Evolutionary conservation across 2,329 filamentous ascomycete species (phyloP).

Genomic region (Eutypa lata): DNA sequence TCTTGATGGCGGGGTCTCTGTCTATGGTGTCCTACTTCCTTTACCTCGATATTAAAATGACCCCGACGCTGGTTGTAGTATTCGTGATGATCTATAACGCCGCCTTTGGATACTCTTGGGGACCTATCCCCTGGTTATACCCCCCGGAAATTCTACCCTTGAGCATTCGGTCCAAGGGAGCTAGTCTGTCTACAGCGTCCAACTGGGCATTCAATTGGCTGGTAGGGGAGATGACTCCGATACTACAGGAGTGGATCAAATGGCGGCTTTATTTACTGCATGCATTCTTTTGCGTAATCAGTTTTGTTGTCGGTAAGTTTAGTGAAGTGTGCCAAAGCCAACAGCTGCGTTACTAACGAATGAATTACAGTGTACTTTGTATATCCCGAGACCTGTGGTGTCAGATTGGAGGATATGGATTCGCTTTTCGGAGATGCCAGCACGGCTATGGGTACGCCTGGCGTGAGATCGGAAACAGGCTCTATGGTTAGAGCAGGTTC

Average conservation of each 20-base stretch:
- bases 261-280: constrained; percentile 95
- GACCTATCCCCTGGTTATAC: constrained; percentile 96
- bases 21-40: constrained; percentile 94
- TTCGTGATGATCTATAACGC: constrained; percentile 99
- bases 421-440: constrained; percentile 90
- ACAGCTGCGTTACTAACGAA: constrained; percentile 14
- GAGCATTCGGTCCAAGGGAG: constrained; percentile 95
- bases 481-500: constrained; percentile 76
- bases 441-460: constrained; percentile 74
- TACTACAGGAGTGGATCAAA: constrained; percentile 85
- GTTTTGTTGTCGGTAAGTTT: constrained; percentile 89
- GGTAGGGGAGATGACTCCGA: constrained; percentile 90
- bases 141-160: constrained; percentile 97
- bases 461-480: constrained; percentile 71
- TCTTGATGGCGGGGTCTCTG: constrained; percentile 85
- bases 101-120: constrained; percentile 92
- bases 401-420: constrained; percentile 96
- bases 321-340: background rate
- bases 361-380: constrained; percentile 78
- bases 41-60: constrained; percentile 75
- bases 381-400: constrained; percentile 94
- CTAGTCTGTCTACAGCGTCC: constrained; percentile 89
- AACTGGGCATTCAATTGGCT: constrained; percentile 99
- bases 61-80: constrained; percentile 80
- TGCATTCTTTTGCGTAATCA: constrained; percentile 92